These are phyloP conservation scores for Alisma plantagoaquatica DNA, from an alignment of 106 monocot genomes.

Conservation along the genomic window DNA sequence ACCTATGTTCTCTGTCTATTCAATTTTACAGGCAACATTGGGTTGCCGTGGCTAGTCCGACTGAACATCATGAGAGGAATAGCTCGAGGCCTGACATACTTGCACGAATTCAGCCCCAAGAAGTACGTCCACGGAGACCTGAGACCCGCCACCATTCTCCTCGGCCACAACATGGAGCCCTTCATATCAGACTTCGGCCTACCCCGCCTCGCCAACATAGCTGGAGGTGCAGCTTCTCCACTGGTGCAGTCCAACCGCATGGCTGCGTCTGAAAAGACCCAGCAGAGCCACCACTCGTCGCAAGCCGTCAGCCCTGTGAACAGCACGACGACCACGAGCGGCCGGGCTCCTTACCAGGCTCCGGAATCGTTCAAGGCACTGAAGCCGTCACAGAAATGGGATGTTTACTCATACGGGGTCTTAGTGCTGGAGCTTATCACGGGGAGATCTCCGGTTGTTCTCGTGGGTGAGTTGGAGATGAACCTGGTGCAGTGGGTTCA, in stretches of 20 bases:
- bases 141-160: slow-evolving; percentile 64
- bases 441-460: slow-evolving; percentile 50
- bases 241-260: slow-evolving; percentile 36
- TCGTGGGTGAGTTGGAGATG: slow-evolving; percentile 45
- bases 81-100: slow-evolving; percentile 55
- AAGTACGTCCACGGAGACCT: slow-evolving; percentile 92
- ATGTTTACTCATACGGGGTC: slow-evolving; percentile 76
- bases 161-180: slow-evolving; percentile 60
- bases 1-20: no score
- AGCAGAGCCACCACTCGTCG: slow-evolving; percentile 23
- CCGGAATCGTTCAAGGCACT: slow-evolving; percentile 62
- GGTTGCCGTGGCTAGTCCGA: slow-evolving; percentile 50
- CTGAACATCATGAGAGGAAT: slow-evolving; percentile 67
- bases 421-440: slow-evolving; percentile 76
- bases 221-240: slow-evolving; percentile 48
- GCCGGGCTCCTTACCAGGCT: no score
- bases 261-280: slow-evolving; percentile 29
- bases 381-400: slow-evolving; percentile 93
- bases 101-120: slow-evolving; percentile 85
- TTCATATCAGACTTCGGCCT: slow-evolving; percentile 82
- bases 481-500: slow-evolving; percentile 60
- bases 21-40: no score
- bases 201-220: slow-evolving; percentile 50
- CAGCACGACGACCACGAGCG: slow-evolving; percentile 21
- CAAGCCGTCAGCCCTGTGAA: slow-evolving; percentile 32